These are phyloP conservation scores for Colletotrichum navitas DNA, from an alignment of 2,329 filamentous ascomycete genomes.

Conservation along the genomic window DNA sequence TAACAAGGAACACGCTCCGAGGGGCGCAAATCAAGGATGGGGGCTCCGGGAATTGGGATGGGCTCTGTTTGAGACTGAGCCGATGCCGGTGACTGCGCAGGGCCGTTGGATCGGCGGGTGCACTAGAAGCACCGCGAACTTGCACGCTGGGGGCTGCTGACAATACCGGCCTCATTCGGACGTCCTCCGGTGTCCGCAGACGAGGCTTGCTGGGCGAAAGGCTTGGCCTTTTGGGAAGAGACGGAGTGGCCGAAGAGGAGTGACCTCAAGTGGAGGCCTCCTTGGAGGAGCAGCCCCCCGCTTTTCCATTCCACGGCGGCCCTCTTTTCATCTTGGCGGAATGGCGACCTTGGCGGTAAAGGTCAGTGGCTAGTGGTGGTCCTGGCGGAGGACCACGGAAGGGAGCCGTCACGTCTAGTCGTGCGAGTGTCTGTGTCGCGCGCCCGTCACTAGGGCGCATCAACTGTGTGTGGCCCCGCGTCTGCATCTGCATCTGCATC, in stretches of 20 bases:
- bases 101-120: conserved; percentile 29
- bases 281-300: conserved; percentile 15
- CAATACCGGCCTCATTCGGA: conserved; percentile 33
- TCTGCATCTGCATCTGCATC: no score
- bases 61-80: not conserved
- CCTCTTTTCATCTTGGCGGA: conserved; percentile 28
- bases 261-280: conserved; percentile 40
- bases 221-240: conserved; percentile 14
- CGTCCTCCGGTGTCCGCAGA: conserved; percentile 37
- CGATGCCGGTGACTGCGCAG: not conserved
- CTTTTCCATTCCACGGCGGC: conserved; percentile 34
- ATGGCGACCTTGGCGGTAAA: conserved; percentile 31
- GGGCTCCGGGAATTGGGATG: conserved; percentile 17
- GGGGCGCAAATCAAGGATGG: not conserved
- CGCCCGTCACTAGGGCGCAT: conserved; percentile 8
- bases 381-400: conserved; percentile 13
- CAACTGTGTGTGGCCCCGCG: not conserved
- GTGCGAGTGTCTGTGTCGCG: conserved; percentile 21
- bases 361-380: no score
- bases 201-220: conserved; percentile 4
- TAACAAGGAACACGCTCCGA: conserved; percentile 1
- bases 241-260: conserved; percentile 34
- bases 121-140: conserved; percentile 3
- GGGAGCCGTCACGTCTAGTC: not conserved
- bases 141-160: conserved; percentile 22